Conservation (phyloP, 148 eudicot species). For the Pouteria glomerata region DNA sequence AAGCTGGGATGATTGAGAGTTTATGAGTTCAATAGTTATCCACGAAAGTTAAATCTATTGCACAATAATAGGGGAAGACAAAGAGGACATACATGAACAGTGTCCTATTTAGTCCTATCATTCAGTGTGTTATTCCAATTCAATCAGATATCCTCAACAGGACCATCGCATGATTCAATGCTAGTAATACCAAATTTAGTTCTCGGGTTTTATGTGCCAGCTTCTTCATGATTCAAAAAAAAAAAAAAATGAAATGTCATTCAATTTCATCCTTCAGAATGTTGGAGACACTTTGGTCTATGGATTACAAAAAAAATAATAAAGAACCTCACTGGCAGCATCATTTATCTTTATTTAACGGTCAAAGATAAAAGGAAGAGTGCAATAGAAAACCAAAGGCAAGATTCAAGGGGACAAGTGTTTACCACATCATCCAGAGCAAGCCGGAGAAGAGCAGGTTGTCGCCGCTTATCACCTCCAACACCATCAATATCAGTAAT, state of each 20-base stretch:
- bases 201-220: not conserved
- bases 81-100: too few species aligned
- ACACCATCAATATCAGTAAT: slow-evolving; percentile 62
- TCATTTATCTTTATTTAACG: not conserved
- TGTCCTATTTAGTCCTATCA: not conserved
- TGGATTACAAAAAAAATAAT: too few species aligned
- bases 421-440: slow-evolving; percentile 96
- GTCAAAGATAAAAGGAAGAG: not conserved
- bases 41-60: not conserved
- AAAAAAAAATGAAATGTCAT: not conserved
- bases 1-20: slow-evolving; percentile 43
- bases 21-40: not conserved
- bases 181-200: too few species aligned
- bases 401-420: not conserved
- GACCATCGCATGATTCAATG: too few species aligned
- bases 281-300: not conserved
- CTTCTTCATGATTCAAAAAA: not conserved
- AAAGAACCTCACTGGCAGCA: not conserved
- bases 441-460: slow-evolving; percentile 89
- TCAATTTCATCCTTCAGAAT: not conserved
- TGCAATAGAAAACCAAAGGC: not conserved
- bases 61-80: not conserved
- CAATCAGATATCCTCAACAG: too few species aligned
- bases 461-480: slow-evolving; percentile 61
- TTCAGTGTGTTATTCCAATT: not conserved